Percentiles rank a stretch among this genome's conserved stretches.
Conservation (phyloP, 2,329 filamentous ascomycete species). For the Fusarium temperatum region DNA sequence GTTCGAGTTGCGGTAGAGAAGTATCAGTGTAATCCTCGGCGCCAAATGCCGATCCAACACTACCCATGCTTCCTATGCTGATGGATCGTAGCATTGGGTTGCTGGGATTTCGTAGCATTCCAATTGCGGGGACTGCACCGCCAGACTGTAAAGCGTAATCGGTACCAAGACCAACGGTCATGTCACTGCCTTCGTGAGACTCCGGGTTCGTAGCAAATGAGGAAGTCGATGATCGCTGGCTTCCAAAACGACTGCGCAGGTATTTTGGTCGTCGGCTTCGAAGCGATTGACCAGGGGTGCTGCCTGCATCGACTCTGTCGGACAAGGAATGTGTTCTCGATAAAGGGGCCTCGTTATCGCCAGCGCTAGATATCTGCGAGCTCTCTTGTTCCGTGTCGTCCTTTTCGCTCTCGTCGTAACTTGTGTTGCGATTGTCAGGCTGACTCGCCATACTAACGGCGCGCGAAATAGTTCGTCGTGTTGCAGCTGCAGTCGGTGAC, state of each 20-base stretch:
- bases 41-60: slow-evolving; percentile 77
- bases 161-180: slow-evolving; percentile 70
- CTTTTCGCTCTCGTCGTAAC: slow-evolving; percentile 40
- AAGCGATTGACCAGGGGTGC: slow-evolving; percentile 57
- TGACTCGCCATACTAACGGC: slow-evolving; percentile 58
- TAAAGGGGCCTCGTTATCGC: slow-evolving; percentile 43
- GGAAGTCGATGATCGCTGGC: slow-evolving; percentile 68
- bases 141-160: slow-evolving; percentile 88
- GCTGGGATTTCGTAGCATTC: slow-evolving; percentile 60
- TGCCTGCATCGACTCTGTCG: slow-evolving; percentile 54
- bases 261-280: slow-evolving; percentile 64
- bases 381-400: slow-evolving; percentile 43
- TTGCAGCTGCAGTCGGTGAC: slow-evolving; percentile 65
- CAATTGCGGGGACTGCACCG: slow-evolving; percentile 71
- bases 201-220: slow-evolving; percentile 65
- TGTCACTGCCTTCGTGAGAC: slow-evolving; percentile 74
- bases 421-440: slow-evolving; percentile 34
- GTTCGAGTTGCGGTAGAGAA: slow-evolving; percentile 58
- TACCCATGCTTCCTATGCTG: slow-evolving; percentile 90
- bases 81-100: slow-evolving; percentile 76
- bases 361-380: slow-evolving; percentile 43
- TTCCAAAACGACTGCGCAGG: slow-evolving; percentile 65
- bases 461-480: slow-evolving; percentile 62
- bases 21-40: slow-evolving; percentile 64
- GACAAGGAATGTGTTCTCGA: slow-evolving; percentile 46